These are phyloP conservation scores for Venturia effusa DNA, from an alignment of 2,329 filamentous ascomycete species.

Conservation along the genomic window DNA sequence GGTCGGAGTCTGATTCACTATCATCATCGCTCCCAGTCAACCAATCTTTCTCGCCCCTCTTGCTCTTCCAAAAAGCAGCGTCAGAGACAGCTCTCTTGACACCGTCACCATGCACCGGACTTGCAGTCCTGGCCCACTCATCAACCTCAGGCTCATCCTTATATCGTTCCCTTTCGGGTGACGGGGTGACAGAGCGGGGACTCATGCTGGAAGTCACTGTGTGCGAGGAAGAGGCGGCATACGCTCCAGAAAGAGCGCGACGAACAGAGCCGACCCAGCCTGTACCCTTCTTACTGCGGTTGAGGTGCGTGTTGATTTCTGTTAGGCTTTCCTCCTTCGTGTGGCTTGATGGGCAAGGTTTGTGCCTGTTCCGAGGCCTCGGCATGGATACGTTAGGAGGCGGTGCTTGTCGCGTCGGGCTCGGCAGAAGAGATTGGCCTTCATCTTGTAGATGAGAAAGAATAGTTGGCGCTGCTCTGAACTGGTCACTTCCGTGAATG, in stretches of 20 bases:
- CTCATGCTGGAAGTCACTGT: neutral
- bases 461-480: slow-evolving; percentile 39
- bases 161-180: neutral
- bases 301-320: neutral
- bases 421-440: slow-evolving; percentile 40
- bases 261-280: slow-evolving; percentile 60
- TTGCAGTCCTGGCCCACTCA: neutral
- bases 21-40: slow-evolving; percentile 23
- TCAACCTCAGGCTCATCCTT: neutral
- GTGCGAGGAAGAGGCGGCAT: neutral
- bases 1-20: neutral
- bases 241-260: slow-evolving; percentile 37
- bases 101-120: slow-evolving; percentile 12
- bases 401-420: slow-evolving; percentile 18
- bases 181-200: neutral
- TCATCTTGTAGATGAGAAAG: slow-evolving; percentile 40
- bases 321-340: slow-evolving; percentile 14
- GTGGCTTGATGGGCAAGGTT: slow-evolving; percentile 23
- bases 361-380: slow-evolving; percentile 7
- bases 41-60: slow-evolving; percentile 43
- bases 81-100: slow-evolving; percentile 30
- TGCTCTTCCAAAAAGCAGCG: slow-evolving; percentile 37
- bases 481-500: slow-evolving; percentile 29
- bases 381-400: neutral
- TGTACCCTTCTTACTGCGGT: slow-evolving; percentile 20